These are phyloP conservation scores for Aspergillus awamori DNA, from an alignment of 2,329 filamentous ascomycete genomes.

Conservation along the genomic window DNA sequence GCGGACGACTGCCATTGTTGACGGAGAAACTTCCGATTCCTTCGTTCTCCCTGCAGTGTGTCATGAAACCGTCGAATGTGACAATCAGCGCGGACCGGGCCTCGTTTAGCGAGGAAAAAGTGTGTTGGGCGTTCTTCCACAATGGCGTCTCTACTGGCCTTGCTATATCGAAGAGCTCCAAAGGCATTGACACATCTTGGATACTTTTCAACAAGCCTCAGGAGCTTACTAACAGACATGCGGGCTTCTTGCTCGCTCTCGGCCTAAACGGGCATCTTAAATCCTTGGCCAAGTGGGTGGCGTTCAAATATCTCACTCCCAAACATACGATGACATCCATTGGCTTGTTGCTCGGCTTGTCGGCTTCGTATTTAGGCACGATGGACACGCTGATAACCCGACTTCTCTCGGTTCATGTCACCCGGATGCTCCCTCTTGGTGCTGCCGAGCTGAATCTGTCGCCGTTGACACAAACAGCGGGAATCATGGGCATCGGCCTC, in stretches of 20 bases:
- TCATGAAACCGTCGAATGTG: conserved; percentile 89
- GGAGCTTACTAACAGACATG: conserved; percentile 93
- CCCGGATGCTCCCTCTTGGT: conserved; percentile 86
- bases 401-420: conserved; percentile 92
- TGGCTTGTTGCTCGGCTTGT: conserved; percentile 85
- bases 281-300: conserved; percentile 93
- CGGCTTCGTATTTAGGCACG: conserved; percentile 90
- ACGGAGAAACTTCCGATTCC: conserved; percentile 90
- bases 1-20: conserved; percentile 80
- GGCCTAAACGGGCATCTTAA: conserved; percentile 95
- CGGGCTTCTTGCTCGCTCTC: conserved; percentile 86
- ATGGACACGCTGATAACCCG: conserved; percentile 97
- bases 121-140: conserved; percentile 98
- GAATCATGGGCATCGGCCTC: conserved; percentile 94
- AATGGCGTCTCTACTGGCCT: conserved; percentile 91
- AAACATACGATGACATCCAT: conserved; percentile 99
- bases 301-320: conserved; percentile 97
- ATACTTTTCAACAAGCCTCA: conserved; percentile 96
- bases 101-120: conserved; percentile 90
- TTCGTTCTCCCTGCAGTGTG: conserved; percentile 87
- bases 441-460: conserved; percentile 94
- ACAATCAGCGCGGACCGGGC: conserved; percentile 90
- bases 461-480: conserved; percentile 89
- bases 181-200: conserved; percentile 97
- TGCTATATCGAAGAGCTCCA: conserved; percentile 84